Percentiles rank a stretch among this genome's conserved stretches.
Conservation (phyloP, 257 asterid genomes). For the Voacanga thouarsii region DNA sequence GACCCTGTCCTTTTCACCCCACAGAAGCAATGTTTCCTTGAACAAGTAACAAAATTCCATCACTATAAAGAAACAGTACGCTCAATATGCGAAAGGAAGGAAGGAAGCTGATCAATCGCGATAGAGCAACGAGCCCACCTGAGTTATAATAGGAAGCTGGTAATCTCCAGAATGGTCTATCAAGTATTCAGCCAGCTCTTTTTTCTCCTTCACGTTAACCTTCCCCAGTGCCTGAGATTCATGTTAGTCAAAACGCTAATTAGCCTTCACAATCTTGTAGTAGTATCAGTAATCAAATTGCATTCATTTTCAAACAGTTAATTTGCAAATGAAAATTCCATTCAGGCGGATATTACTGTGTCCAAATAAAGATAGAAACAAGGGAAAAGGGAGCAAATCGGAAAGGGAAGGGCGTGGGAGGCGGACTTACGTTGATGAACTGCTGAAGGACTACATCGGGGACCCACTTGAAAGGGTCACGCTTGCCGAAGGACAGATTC, state of each 20-base stretch:
- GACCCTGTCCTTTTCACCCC: constrained; percentile 71
- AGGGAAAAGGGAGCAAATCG: too few relatives aligned
- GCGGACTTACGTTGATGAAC: constrained; percentile 44
- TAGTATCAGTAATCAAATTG: too few relatives aligned
- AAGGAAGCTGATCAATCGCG: background rate
- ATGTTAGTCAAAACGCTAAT: background rate
- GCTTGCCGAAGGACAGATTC: constrained; percentile 40
- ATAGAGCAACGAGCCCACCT: constrained; percentile 21
- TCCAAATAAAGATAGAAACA: too few relatives aligned
- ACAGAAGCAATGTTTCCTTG: constrained; percentile 59
- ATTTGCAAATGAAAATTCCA: too few relatives aligned
- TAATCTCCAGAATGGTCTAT: constrained; percentile 28
- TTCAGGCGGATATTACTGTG: too few relatives aligned
- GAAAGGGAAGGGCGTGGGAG: background rate
- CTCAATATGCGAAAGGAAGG: background rate
- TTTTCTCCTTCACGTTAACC: constrained; percentile 46
- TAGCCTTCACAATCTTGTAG: background rate
- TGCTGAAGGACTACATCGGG: constrained; percentile 48
- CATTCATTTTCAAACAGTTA: too few relatives aligned
- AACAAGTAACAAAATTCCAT: background rate
- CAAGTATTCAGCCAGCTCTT: constrained; percentile 51
- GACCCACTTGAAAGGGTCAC: constrained; percentile 39
- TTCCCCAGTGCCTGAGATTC: constrained; percentile 39
- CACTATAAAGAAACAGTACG: too few relatives aligned
- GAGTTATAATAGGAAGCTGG: constrained; percentile 30